phyloP scores from a whole-genome alignment of 371 early-diverging fungal genomes.

The Nematocida sp. region DNA sequence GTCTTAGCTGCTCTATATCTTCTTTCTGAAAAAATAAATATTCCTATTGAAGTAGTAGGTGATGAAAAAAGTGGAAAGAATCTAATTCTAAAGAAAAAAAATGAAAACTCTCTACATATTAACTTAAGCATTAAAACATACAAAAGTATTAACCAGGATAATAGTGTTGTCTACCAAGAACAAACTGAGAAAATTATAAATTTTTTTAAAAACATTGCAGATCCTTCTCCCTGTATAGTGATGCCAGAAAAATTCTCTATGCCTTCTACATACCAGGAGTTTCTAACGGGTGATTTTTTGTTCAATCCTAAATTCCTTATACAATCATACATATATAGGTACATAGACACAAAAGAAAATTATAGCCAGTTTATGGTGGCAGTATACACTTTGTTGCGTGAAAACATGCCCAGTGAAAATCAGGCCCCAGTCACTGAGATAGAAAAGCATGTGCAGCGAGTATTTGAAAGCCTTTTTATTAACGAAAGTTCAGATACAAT shows the following conservation, averaged over 20 bases:
- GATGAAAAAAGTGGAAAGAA: background rate
- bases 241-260: background rate
- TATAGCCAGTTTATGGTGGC: background rate
- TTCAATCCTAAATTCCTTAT: background rate
- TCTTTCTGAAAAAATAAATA: background rate
- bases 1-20: background rate
- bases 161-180: background rate
- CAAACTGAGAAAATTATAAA: background rate
- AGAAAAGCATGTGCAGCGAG: background rate
- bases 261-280: background rate
- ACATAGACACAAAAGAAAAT: background rate
- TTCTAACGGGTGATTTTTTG: background rate
- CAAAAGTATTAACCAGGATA: background rate
- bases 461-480: background rate
- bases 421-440: background rate
- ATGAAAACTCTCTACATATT: background rate
- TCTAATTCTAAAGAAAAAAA: background rate
- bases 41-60: background rate
- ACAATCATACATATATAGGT: background rate
- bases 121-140: background rate
- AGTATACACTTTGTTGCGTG: background rate
- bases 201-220: background rate
- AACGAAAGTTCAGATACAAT: background rate
- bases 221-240: background rate
- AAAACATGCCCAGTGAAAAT: background rate